Evolutionary conservation across 768 basidiomycete genomes (phyloP).

Genomic region (Suillus placidus): DNA sequence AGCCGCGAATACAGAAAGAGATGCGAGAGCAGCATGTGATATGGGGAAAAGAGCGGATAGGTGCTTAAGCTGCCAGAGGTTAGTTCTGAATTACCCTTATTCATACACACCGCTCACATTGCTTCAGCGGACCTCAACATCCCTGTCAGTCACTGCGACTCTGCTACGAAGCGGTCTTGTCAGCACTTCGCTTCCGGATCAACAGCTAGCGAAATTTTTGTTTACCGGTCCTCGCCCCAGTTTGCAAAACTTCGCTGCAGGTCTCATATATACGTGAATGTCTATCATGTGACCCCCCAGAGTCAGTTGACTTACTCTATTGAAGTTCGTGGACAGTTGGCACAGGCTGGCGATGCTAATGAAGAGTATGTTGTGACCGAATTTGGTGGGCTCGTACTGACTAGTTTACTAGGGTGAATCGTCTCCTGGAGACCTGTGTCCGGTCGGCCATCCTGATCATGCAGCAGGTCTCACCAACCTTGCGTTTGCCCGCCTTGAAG

Average conservation of each 20-base stretch:
- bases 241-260: conserved; percentile 79
- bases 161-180: conserved; percentile 85
- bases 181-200: conserved; percentile 76
- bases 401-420: conserved; percentile 52
- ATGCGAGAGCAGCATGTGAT: too few relatives aligned
- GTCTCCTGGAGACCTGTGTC: conserved; percentile 81
- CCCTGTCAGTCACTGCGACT: conserved; percentile 87
- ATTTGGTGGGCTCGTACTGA: conserved; percentile 3
- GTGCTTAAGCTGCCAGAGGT: too few relatives aligned
- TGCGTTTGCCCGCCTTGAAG: too few relatives aligned
- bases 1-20: too few relatives aligned
- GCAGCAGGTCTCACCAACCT: too few relatives aligned
- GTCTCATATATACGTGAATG: conserved; percentile 88
- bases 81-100: conserved; percentile 26
- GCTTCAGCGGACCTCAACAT: conserved; percentile 92
- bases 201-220: conserved; percentile 86
- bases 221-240: conserved; percentile 76
- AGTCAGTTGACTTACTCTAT: conserved; percentile 79
- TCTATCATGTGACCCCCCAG: conserved; percentile 74
- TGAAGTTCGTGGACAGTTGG: conserved; percentile 77
- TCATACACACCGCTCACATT: conserved; percentile 11
- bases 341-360: conserved; percentile 74
- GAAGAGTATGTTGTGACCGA: conserved; percentile 66
- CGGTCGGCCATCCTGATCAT: too few relatives aligned
- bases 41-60: too few relatives aligned